These are phyloP conservation scores for Russula brevipes DNA, from an alignment of 768 basidiomycete species.

Conservation along the genomic window DNA sequence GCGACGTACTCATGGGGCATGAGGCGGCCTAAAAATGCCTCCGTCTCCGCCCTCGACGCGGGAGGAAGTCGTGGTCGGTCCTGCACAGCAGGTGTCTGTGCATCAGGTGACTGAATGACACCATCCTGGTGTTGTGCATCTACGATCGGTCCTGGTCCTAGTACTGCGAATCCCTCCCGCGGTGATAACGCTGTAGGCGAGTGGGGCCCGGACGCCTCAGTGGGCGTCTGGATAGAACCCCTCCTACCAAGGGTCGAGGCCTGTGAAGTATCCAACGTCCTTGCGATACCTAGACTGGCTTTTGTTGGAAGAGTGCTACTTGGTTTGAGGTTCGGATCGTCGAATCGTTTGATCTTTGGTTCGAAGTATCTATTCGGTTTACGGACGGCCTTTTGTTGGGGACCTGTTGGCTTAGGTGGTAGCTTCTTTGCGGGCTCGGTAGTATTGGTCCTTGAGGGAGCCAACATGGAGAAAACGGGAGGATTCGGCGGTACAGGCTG, in stretches of 20 bases:
- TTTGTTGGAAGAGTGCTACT: slow-evolving; percentile 23
- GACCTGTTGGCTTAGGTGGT: background rate
- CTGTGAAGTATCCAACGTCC: background rate
- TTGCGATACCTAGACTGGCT: slow-evolving; percentile 8
- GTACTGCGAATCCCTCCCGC: background rate
- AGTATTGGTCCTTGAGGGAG: background rate
- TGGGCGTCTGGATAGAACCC: slow-evolving; percentile 2
- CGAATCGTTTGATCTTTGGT: slow-evolving; percentile 34
- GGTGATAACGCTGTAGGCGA: background rate
- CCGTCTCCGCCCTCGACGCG: slow-evolving; percentile 28
- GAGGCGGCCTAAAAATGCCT: slow-evolving; percentile 36
- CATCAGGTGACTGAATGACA: background rate
- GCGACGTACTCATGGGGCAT: slow-evolving; percentile 40
- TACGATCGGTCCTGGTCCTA: background rate
- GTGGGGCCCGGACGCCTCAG: background rate
- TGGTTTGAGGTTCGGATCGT: slow-evolving; percentile 23
- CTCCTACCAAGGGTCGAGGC: slow-evolving; percentile 3
- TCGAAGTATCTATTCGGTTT: slow-evolving; percentile 19
- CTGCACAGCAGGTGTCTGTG: background rate
- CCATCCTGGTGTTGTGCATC: background rate
- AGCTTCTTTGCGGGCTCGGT: background rate
- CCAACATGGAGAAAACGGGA: background rate
- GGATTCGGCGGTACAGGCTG: background rate
- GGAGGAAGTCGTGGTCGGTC: slow-evolving; percentile 15
- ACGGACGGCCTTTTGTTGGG: slow-evolving; percentile 2